A percentile compares a stretch with the other conserved stretches of the same genome.
Conservation (phyloP, 805 yeast species). For the Metschnikowia baotianmanensis region DNA sequence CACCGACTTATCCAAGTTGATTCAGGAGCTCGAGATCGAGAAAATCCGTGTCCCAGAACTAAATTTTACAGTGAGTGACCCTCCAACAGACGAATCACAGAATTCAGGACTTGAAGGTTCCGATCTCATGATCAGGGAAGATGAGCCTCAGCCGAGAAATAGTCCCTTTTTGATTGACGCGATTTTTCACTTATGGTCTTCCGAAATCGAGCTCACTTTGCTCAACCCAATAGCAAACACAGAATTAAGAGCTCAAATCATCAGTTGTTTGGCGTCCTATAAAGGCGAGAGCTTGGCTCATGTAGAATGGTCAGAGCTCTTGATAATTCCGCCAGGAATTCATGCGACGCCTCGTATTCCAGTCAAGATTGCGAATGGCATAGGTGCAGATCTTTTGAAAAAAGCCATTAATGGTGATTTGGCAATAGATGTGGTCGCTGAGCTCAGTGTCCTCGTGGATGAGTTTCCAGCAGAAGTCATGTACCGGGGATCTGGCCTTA, state of each 20-base stretch:
- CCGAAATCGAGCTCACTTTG: conserved; percentile 52
- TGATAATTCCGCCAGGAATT: conserved; percentile 52
- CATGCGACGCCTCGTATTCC: conserved; percentile 51
- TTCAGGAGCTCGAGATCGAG: conserved; percentile 8
- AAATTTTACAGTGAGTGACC: conserved; percentile 1
- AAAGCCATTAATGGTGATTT: conserved; percentile 52
- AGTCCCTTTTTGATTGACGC: conserved; percentile 47
- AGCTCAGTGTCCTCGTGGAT: conserved; percentile 39
- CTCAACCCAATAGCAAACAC: conserved; percentile 53
- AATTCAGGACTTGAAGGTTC: background rate
- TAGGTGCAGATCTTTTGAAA: conserved; percentile 48
- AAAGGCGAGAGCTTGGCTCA: conserved; percentile 48
- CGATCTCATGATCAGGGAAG: background rate
- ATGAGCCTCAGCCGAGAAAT: background rate
- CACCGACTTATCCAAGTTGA: conserved; percentile 4
- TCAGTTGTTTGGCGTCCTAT: conserved; percentile 48
- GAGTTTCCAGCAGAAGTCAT: conserved; percentile 39
- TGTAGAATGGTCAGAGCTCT: conserved; percentile 37
- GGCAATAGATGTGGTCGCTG: conserved; percentile 45
- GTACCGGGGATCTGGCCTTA: conserved; percentile 46
- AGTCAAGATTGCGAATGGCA: conserved; percentile 43
- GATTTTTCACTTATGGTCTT: conserved; percentile 52
- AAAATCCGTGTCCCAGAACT: conserved; percentile 23
- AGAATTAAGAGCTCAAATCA: conserved; percentile 40
- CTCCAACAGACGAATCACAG: background rate